Evolutionary conservation across 1,284 basidiomycete species (phyloP).

Genomic region (Serendipita sp.): DNA sequence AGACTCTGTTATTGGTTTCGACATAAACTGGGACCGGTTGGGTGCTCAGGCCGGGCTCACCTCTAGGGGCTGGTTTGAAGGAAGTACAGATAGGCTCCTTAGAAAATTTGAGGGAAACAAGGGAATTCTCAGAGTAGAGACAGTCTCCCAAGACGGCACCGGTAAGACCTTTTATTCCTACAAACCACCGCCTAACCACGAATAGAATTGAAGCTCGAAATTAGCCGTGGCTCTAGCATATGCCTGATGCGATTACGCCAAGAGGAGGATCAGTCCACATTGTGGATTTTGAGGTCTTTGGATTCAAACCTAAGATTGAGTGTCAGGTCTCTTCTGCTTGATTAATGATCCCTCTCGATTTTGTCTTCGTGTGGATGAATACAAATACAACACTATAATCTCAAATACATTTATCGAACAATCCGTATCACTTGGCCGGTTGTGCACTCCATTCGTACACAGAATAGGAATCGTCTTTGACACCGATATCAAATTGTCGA

Average conservation of each 20-base stretch:
- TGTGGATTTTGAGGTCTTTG: background rate
- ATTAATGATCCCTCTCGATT: background rate
- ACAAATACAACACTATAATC: no score
- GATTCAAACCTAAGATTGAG: background rate
- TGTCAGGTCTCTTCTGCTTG: background rate
- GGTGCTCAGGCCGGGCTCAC: background rate
- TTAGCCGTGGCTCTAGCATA: background rate
- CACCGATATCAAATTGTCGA: slow-evolving; percentile 1
- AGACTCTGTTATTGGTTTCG: background rate
- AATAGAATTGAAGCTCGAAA: background rate
- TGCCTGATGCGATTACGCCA: background rate
- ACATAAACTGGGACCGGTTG: background rate
- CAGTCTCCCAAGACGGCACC: background rate
- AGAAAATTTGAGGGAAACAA: background rate
- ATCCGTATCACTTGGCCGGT: background rate
- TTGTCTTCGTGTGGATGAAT: no score
- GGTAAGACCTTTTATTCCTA: background rate
- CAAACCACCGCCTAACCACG: background rate
- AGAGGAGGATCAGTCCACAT: slow-evolving; percentile 3
- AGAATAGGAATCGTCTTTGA: background rate
- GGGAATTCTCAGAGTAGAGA: background rate
- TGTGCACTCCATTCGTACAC: background rate
- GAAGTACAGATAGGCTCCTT: background rate
- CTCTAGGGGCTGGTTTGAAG: background rate
- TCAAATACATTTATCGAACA: no score